Conservation (phyloP, 2,329 filamentous ascomycete genomes). For the Ophiostoma himal-ulmi region DNA sequence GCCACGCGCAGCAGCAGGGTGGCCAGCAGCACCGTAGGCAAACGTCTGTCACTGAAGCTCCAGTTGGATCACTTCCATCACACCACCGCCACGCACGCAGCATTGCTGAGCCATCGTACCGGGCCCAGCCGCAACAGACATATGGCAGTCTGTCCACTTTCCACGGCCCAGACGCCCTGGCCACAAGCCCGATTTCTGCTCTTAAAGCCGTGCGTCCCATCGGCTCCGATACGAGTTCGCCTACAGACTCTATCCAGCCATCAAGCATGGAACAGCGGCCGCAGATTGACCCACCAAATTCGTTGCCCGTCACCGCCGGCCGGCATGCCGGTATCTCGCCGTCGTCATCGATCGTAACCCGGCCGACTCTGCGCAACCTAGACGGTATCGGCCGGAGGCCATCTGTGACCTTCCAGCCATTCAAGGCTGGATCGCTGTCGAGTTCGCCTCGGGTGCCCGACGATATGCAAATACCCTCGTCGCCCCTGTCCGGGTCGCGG, state of each 20-base stretch:
- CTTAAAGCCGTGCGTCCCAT: constrained; percentile 61
- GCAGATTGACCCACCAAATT: constrained; percentile 41
- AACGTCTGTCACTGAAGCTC: constrained; percentile 39
- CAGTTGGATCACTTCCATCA: constrained; percentile 65
- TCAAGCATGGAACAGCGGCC: constrained; percentile 37
- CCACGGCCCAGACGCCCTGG: constrained; percentile 68
- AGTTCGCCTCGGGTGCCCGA: constrained; percentile 62
- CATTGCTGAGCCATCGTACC: constrained; percentile 45
- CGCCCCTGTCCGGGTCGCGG: constrained; percentile 45
- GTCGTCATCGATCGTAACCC: constrained; percentile 27
- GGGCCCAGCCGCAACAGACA: constrained; percentile 51
- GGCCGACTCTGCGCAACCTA: constrained; percentile 38
- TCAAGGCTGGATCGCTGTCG: constrained; percentile 93
- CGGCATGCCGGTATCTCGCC: constrained; percentile 13
- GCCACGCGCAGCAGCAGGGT: constrained; percentile 4
- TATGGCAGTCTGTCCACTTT: constrained; percentile 90
- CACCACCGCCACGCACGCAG: constrained; percentile 47
- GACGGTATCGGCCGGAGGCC: constrained; percentile 61
- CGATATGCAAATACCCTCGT: constrained; percentile 49
- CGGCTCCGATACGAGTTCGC: constrained; percentile 58
- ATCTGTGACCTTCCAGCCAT: constrained; percentile 88
- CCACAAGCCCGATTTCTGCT: constrained; percentile 80
- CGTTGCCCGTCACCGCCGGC: constrained; percentile 45
- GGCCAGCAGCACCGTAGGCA: constrained; percentile 30
- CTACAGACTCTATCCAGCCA: constrained; percentile 45